Evolutionary conservation across 805 yeast genomes (phyloP), one percentile per base, ranked within the genome.

Genomic region (Saccharomycopsis sp.): DNA sequence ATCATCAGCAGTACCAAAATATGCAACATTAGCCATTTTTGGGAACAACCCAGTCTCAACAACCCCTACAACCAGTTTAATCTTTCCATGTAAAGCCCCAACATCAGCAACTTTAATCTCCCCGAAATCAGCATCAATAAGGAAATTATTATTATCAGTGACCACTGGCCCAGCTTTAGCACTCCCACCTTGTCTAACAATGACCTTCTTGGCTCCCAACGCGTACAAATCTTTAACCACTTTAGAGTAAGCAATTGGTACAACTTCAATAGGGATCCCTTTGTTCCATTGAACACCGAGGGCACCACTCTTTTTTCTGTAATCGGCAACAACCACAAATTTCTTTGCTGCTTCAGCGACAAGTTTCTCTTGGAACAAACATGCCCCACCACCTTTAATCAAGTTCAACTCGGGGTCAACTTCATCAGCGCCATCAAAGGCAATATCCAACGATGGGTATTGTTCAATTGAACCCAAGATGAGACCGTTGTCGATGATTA

Each of bases 321-420:
- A 82, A 64, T 93, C 98, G 1, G 97, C 98, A 41, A 93, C 97
- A 17, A 90, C 72, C 22, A 93, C 70, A 58, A 90, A 88, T 55
- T 74, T 75, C 47, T 74, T 67, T 2, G 96, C 79, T 50, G 86
- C 77, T 45, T 77, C 73, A 14, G 96, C 96, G 11, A 93, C 96
- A 43, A 93, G 71, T 66, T 93, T 93, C 63, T 93, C 99, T 67
- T 90, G 98, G 67, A 93, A 82, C 51, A 88, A 70, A 63, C 99
- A 93, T 1, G 97, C 99, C 34, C 99, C 99, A 40, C 99, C 99
- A 54, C 99, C 99, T 66, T 93, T 93, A 61, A 93, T 93, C 56
- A 89, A 79, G 59, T 88, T 85, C 55, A 93, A 71, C 17, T 71
- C 59, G 3, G 75, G 59, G 63, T 90, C 98, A 47, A 89, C 89